Base-by-base conservation (phyloP, 345 rosid genomes). In the Clarkia xantiana region DNA sequence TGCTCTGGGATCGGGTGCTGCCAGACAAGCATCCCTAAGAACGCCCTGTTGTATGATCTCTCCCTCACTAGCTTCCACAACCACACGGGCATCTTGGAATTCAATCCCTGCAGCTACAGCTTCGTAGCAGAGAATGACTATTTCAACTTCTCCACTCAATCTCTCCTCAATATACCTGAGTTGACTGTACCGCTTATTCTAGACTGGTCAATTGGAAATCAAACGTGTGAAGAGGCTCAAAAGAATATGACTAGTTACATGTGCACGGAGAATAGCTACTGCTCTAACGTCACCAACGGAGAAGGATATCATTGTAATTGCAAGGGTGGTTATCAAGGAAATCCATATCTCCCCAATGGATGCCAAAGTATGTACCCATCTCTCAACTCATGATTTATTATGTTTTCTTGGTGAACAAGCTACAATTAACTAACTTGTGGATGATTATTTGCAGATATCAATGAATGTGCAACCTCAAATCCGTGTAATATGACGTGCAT, bases 1-100 rank as follows among this genome's bases (percentile, higher is more conserved):
- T 72, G 74, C 51, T 44, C 60, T 0, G 78, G 78, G 0, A 51
- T 61, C 0, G 78, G 78, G 0, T 73, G 75, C 44, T 67, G 72
- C 49, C 61, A 69, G 44, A 55, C 55, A 3, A 53, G 52, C 44
- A 51, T 69, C 10, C 63, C 75, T 0, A 53, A 2, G 2, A 42
- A 53, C 23, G 20, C 49, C 2, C 0, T 14, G 1, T 0, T 2
- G 1, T 36, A 56, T 4, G 0, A 2, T 0, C 11, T 63, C 3
- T 0, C 0, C 0, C 10, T 55, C 1, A 0, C 4, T 0, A 44
- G 62, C 40, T 54, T 6, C 22, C 0, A 0, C 5, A 36, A 40
- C 3, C 51, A 71, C 11, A 1, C 0, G 0, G 0, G 0, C 0
- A 43, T 56, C 10, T 11, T 14, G 42, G 10, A 39, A 3, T 71